phyloP scores from a whole-genome alignment of 2,329 filamentous ascomycete genomes.

The Macrophomina pseudophaseolina region DNA sequence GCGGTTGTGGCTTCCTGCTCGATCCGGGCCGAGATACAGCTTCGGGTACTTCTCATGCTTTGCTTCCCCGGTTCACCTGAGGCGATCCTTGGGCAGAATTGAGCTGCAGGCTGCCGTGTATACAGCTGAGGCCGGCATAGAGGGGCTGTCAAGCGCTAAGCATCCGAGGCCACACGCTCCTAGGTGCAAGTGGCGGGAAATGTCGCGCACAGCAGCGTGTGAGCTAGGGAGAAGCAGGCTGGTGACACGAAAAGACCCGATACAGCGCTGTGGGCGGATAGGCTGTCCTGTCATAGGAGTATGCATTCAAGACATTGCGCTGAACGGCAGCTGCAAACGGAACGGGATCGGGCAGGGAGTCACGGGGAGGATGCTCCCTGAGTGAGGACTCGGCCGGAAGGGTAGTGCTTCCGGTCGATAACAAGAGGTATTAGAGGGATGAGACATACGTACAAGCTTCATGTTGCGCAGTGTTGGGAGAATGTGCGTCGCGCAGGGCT shows the following conservation, averaged over 20 bases:
- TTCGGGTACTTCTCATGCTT: background rate
- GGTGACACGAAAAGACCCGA: background rate
- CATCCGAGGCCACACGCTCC: background rate
- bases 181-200: background rate
- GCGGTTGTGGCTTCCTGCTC: background rate
- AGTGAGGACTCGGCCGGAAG: too few species aligned
- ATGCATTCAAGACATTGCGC: background rate
- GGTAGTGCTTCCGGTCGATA: too few species aligned
- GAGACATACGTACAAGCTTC: too few species aligned
- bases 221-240: background rate
- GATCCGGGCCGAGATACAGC: background rate
- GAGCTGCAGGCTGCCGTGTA: conserved; percentile 1
- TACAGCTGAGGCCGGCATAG: background rate
- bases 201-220: background rate
- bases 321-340: background rate
- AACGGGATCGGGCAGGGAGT: background rate
- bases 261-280: background rate
- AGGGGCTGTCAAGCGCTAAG: background rate
- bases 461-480: background rate
- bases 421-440: background rate
- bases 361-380: too few species aligned
- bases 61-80: background rate
- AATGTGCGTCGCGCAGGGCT: too few species aligned
- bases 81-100: background rate
- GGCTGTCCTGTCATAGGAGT: background rate